Conservation (phyloP, 129 eudicot species). For the Tagetes erecta region DNA sequence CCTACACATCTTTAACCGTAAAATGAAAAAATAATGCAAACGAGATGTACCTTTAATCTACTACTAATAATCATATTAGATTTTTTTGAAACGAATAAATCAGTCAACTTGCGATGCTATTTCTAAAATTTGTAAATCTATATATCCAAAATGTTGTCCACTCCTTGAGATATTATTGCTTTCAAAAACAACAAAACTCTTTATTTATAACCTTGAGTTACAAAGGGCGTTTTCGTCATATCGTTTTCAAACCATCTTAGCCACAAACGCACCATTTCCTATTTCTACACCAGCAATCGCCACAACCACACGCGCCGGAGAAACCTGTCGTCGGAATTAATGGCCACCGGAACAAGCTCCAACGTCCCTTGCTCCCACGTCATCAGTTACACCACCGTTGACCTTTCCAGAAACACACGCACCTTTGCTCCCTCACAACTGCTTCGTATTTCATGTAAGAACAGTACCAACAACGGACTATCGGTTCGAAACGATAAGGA, state of each 20-base stretch:
- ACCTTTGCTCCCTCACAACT: constrained; percentile 44
- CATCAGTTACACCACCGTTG: constrained; percentile 48
- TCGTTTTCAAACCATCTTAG: constrained; percentile 12
- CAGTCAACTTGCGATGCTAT: too few species aligned
- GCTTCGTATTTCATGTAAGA: constrained; percentile 46
- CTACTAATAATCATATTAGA: too few species aligned
- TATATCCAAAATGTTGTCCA: too few species aligned
- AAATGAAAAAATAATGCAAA: too few species aligned
- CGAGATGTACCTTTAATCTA: too few species aligned
- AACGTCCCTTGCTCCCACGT: constrained; percentile 41
- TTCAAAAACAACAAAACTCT: too few species aligned
- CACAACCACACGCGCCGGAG: constrained; percentile 29
- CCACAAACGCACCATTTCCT: constrained; percentile 26
- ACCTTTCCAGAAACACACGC: constrained; percentile 48
- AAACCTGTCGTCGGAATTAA: constrained; percentile 21
- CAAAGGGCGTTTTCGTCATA: constrained; percentile 28
- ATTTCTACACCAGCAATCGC: constrained; percentile 5
- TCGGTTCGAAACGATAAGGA: constrained; percentile 29
- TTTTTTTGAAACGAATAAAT: too few species aligned
- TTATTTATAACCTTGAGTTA: not conserved
- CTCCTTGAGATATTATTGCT: not conserved
- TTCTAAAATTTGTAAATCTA: too few species aligned
- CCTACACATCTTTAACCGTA: too few species aligned
- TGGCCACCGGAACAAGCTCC: constrained; percentile 60
- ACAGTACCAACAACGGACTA: constrained; percentile 40